Base-by-base conservation (phyloP, 306 rosid genomes). In the Fragaria vesca region DNA sequence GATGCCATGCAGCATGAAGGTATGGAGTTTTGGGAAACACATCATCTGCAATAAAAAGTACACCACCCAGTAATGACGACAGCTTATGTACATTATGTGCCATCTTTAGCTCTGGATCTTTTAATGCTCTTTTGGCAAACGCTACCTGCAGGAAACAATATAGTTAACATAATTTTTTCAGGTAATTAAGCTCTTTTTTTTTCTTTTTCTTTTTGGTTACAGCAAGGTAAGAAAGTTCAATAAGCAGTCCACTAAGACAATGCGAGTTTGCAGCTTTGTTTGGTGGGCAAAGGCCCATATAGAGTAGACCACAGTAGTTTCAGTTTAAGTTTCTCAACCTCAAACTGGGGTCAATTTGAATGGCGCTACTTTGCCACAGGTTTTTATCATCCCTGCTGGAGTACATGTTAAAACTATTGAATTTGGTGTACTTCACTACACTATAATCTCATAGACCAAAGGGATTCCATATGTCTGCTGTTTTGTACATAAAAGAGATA, bases 1-100 rank as follows among this genome's bases (percentile, higher is more conserved):
- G 94, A 86, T 96, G 99, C 99, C 99, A 96, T 30, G 87, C 98
- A 84, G 99, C 97, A 84, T 96, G 99, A 84, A 96, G 76, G 85
- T 87, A 96, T 46, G 94, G 99, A 47, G 97, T 96, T 70, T 51
- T 8, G 4, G 99, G 99, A 71, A 76, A 93, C 34, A 86, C 55
- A 78, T 96, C 99, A 58, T 96, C 99, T 0, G 99, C 98, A 20
- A 93, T 15, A 74, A 96, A 96, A 72, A 96, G 89, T 72, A 83
- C 76, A 45, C 97, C 98, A 2, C 99, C 90, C 75, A 91, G 20
- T 67, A 96, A 61, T 43, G 96, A 82, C 0, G 99, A 96, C 96
- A 90, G 82, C 86, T 96, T 96, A 72, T 96, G 99, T 81, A 93
- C 86, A 55, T 81, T 90, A 85, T 93, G 93, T 5, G 88, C 94